Conservation (phyloP, 768 basidiomycete species). For the Mycena crocata region DNA sequence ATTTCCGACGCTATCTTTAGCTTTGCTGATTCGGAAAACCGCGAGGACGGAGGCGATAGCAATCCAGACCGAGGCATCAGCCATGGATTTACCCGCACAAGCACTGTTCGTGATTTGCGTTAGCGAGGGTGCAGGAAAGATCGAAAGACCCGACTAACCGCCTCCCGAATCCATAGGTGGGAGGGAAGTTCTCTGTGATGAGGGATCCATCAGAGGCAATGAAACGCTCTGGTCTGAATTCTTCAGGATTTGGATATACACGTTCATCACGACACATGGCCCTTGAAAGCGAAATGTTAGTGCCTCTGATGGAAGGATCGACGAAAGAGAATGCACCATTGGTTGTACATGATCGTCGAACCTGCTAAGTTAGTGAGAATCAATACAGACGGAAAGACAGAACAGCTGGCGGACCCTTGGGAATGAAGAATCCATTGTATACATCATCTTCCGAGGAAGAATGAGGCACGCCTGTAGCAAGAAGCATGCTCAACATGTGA, state of each 20-base stretch:
- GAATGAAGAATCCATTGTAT: conserved; percentile 34
- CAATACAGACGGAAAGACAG: background rate
- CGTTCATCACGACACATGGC: conserved; percentile 48
- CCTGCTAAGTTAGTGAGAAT: background rate
- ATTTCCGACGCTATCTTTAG: conserved; percentile 35
- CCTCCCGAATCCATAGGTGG: conserved; percentile 31
- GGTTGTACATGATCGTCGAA: conserved; percentile 34
- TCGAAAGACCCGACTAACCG: conserved; percentile 23
- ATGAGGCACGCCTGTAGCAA: conserved; percentile 27
- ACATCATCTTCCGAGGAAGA: conserved; percentile 28
- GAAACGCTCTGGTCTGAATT: conserved; percentile 53
- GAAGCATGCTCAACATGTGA: background rate
- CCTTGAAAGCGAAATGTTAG: conserved; percentile 35
- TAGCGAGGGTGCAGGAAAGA: background rate
- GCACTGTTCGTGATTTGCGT: conserved; percentile 16
- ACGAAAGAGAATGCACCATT: conserved; percentile 18
- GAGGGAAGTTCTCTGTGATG: conserved; percentile 27
- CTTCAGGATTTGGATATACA: conserved; percentile 48
- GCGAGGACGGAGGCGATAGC: conserved; percentile 38
- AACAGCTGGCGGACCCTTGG: conserved; percentile 17
- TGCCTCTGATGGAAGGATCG: background rate
- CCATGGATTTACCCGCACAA: conserved; percentile 42
- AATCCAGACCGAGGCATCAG: conserved; percentile 38
- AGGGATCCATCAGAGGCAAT: conserved; percentile 34
- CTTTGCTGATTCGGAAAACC: conserved; percentile 37